A percentile compares a stretch with the other conserved stretches of the same genome.
These are phyloP conservation scores for Pichia eremophila DNA, from an alignment of 805 yeast genomes.

Conservation along the genomic window DNA sequence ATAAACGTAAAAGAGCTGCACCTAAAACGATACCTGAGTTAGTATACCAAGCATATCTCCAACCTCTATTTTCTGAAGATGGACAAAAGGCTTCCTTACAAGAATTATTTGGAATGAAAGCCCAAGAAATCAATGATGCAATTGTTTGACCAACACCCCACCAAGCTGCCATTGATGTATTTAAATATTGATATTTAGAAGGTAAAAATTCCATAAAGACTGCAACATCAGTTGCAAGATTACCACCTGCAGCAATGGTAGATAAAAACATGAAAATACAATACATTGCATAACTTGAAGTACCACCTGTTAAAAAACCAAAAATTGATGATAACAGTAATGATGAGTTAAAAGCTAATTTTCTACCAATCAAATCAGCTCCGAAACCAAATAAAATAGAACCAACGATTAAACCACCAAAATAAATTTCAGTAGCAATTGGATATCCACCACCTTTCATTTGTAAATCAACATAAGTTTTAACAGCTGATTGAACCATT, in stretches of 20 bases:
- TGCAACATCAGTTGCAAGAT: slow-evolving; percentile 45
- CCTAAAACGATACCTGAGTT: slow-evolving; percentile 44
- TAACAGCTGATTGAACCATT: slow-evolving; percentile 37
- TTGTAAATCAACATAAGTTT: slow-evolving; percentile 38
- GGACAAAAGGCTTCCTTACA: slow-evolving; percentile 38
- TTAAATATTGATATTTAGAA: slow-evolving; percentile 38
- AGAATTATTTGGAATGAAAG: slow-evolving; percentile 40
- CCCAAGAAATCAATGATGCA: slow-evolving; percentile 46
- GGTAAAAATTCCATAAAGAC: slow-evolving; percentile 47
- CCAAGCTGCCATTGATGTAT: slow-evolving; percentile 46
- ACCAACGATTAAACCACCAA: slow-evolving; percentile 44
- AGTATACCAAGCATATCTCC: slow-evolving; percentile 50
- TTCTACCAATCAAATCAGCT: slow-evolving; percentile 47
- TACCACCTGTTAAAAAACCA: slow-evolving; percentile 46
- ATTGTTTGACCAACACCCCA: slow-evolving; percentile 59
- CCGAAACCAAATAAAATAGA: slow-evolving; percentile 48
- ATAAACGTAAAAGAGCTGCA: slow-evolving; percentile 39
- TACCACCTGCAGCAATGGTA: slow-evolving; percentile 46
- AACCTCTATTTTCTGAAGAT: slow-evolving; percentile 42
- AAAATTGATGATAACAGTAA: slow-evolving; percentile 38
- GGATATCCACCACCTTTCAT: slow-evolving; percentile 35
- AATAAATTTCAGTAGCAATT: slow-evolving; percentile 35
- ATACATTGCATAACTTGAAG: slow-evolving; percentile 39
- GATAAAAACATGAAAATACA: slow-evolving; percentile 38
- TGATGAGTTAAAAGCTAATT: slow-evolving; percentile 41